Evolutionary conservation across 768 basidiomycete genomes (phyloP).

Genomic region (Suillus cothurnatus): DNA sequence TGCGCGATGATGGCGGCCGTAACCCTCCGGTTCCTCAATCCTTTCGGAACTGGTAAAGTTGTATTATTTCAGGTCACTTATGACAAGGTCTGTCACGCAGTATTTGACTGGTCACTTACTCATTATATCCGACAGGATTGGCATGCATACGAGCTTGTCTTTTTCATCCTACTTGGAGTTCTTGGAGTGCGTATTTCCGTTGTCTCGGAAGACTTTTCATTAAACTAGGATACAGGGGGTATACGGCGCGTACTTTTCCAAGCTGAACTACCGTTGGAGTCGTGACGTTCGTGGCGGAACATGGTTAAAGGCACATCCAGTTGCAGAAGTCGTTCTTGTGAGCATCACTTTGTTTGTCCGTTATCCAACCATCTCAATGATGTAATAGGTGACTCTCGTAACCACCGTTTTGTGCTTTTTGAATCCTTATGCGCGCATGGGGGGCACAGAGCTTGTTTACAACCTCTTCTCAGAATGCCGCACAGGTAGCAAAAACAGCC

Average conservation of each 20-base stretch:
- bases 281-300: conserved; percentile 79
- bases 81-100: conserved; percentile 55
- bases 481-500: conserved; percentile 51
- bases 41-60: conserved; percentile 93
- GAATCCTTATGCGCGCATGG: conserved; percentile 91
- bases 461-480: conserved; percentile 89
- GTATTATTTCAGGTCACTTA: conserved; percentile 93
- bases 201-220: conserved; percentile 8
- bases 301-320: conserved; percentile 78
- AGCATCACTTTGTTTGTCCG: conserved; percentile 24
- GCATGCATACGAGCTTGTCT: conserved; percentile 86
- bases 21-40: conserved; percentile 89
- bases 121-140: conserved; percentile 64
- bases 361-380: conserved; percentile 14
- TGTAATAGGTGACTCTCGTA: conserved; percentile 72
- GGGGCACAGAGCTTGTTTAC: conserved; percentile 93
- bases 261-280: conserved; percentile 88
- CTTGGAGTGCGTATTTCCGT: conserved; percentile 64
- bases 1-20: conserved; percentile 98
- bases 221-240: conserved; percentile 59
- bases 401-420: conserved; percentile 82
- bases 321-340: conserved; percentile 83
- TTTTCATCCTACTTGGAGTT: conserved; percentile 85
- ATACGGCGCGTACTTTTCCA: conserved; percentile 93
- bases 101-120: background rate